Conservation (phyloP, 2,329 filamentous ascomycete genomes). For the Pyrenophora tritici-repentis region DNA sequence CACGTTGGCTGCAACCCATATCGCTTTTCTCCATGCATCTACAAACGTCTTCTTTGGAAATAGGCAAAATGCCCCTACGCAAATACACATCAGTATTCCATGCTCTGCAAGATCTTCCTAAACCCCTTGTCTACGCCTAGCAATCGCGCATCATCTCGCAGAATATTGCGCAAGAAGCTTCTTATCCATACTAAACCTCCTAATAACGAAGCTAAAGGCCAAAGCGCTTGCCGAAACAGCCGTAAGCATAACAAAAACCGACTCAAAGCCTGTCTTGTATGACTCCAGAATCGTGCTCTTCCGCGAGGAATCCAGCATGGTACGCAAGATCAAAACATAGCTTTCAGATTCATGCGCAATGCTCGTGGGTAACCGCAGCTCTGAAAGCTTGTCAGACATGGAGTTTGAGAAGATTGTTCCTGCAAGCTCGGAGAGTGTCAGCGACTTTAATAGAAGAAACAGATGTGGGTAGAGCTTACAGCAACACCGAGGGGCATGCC, state of each 20-base stretch:
- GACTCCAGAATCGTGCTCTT: constrained; percentile 27
- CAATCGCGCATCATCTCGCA: too few species aligned
- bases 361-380: constrained; percentile 18
- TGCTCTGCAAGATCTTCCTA: too few species aligned
- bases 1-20: too few species aligned
- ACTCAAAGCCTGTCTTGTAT: constrained; percentile 34
- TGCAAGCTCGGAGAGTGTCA: constrained; percentile 18
- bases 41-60: too few species aligned
- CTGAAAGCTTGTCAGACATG: constrained; percentile 38
- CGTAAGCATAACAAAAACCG: constrained; percentile 32
- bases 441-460: neutral
- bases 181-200: constrained; percentile 37
- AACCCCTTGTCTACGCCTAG: too few species aligned
- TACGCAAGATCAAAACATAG: constrained; percentile 29
- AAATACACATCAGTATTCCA: too few species aligned
- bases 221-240: constrained; percentile 31
- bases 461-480: constrained; percentile 10
- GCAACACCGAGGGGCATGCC: constrained; percentile 55
- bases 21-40: too few species aligned
- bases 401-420: constrained; percentile 50
- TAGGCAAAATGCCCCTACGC: too few species aligned
- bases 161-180: too few species aligned
- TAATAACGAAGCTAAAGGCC: constrained; percentile 33
- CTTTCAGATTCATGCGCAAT: constrained; percentile 40
- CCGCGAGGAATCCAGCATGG: constrained; percentile 20